Conservation (phyloP, 208 protist species). For the Lotmaria passim region DNA sequence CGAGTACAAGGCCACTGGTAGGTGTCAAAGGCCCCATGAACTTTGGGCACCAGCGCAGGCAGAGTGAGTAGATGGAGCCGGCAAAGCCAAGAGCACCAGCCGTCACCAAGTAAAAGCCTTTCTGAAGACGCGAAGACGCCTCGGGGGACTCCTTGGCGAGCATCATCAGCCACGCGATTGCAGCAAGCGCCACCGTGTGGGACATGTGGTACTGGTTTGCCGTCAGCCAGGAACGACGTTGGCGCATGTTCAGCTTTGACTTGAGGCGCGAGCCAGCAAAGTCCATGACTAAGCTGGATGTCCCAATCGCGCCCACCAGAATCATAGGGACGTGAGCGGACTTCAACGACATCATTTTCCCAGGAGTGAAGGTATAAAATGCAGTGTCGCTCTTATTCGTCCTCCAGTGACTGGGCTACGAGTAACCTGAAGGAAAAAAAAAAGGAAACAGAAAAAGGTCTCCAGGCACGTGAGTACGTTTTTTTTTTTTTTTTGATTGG, state of each 20-base stretch:
- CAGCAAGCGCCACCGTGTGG: slow-evolving; percentile 47
- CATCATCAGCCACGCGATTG: slow-evolving; percentile 37
- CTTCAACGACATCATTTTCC: slow-evolving; percentile 16
- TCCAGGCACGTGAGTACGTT: too few relatives aligned
- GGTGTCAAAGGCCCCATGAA: slow-evolving; percentile 67
- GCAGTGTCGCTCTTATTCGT: too few relatives aligned
- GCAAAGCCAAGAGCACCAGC: slow-evolving; percentile 59
- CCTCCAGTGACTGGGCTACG: too few relatives aligned
- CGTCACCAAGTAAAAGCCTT: slow-evolving; percentile 58
- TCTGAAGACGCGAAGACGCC: slow-evolving; percentile 39
- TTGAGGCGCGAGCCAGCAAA: slow-evolving; percentile 30
- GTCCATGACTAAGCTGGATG: slow-evolving; percentile 42
- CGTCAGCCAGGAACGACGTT: slow-evolving; percentile 54
- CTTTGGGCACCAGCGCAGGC: slow-evolving; percentile 47
- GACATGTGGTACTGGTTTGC: slow-evolving; percentile 59
- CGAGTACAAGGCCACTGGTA: slow-evolving; percentile 65
- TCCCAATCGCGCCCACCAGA: slow-evolving; percentile 41
- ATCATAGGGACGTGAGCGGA: slow-evolving; percentile 31
- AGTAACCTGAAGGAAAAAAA: too few relatives aligned
- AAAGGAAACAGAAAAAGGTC: too few relatives aligned
- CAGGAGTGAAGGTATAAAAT: background rate
- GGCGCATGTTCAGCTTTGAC: slow-evolving; percentile 37
- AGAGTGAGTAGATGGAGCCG: slow-evolving; percentile 75
- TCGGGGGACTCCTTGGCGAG: slow-evolving; percentile 33
- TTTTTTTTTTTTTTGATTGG: too few relatives aligned